Conservation (phyloP, 306 rosid genomes). For the Castanopsis chinensis region DNA sequence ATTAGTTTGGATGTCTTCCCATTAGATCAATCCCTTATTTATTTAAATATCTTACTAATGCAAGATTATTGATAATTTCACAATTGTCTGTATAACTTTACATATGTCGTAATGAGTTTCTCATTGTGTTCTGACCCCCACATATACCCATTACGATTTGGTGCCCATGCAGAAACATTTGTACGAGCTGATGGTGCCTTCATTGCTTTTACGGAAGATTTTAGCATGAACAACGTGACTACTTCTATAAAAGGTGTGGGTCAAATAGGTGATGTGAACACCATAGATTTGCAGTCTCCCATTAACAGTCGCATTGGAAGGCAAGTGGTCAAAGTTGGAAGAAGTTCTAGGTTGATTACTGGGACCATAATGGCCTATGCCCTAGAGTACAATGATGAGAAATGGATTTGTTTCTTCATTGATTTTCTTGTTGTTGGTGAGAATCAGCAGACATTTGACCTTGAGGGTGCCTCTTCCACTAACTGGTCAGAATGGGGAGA, state of each 20-base stretch:
- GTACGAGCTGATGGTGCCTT: slow-evolving; percentile 99
- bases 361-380: slow-evolving; percentile 98
- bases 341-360: slow-evolving; percentile 93
- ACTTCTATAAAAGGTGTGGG: slow-evolving; percentile 84
- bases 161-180: slow-evolving; percentile 84
- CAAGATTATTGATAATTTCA: slow-evolving; percentile 24
- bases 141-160: slow-evolving; percentile 33
- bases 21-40: neutral
- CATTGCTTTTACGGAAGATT: slow-evolving; percentile 90
- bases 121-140: slow-evolving; percentile 15
- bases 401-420: slow-evolving; percentile 95
- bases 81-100: slow-evolving; percentile 16
- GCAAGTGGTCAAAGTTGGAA: slow-evolving; percentile 92
- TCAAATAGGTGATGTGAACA: slow-evolving; percentile 81
- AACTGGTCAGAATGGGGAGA: slow-evolving; percentile 71
- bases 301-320: slow-evolving; percentile 88
- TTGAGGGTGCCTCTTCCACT: slow-evolving; percentile 96
- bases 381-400: slow-evolving; percentile 93
- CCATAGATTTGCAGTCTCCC: slow-evolving; percentile 90
- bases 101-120: slow-evolving; percentile 25
- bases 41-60: slow-evolving; percentile 6
- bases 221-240: slow-evolving; percentile 60
- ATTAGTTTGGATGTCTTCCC: neutral
- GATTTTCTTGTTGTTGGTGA: slow-evolving; percentile 99
- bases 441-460: slow-evolving; percentile 96